Conservation (phyloP, 1,284 basidiomycete species). For the Apiotrichum brassicae region DNA sequence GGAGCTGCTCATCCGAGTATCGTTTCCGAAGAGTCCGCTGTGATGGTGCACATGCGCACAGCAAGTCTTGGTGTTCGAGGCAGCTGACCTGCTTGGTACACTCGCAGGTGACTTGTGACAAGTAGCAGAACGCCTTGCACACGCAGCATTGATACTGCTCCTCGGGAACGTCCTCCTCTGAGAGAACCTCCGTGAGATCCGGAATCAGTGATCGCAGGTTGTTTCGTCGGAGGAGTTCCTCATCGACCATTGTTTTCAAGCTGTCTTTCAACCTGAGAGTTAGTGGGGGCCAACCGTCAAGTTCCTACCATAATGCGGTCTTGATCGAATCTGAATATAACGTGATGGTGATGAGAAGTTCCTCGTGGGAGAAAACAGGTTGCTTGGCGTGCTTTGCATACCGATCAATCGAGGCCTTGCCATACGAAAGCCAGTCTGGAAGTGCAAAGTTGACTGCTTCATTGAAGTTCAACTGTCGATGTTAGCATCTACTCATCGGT, state of each 20-base stretch:
- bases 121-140: slow-evolving; percentile 93
- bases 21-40: slow-evolving; percentile 68
- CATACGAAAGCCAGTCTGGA: slow-evolving; percentile 87
- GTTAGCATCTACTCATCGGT: too few relatives aligned
- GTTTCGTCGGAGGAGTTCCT: slow-evolving; percentile 67
- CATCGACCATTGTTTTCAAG: slow-evolving; percentile 79
- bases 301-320: slow-evolving; percentile 77
- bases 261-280: slow-evolving; percentile 66
- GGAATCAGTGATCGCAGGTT: slow-evolving; percentile 50
- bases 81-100: slow-evolving; percentile 75
- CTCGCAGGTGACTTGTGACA: slow-evolving; percentile 79
- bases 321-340: slow-evolving; percentile 88
- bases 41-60: slow-evolving; percentile 63
- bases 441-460: slow-evolving; percentile 99
- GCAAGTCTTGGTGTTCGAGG: slow-evolving; percentile 70
- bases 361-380: slow-evolving; percentile 97
- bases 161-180: slow-evolving; percentile 75
- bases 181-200: slow-evolving; percentile 61
- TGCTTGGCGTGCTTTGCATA: slow-evolving; percentile 85
- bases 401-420: slow-evolving; percentile 76
- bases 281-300: neutral
- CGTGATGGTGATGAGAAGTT: slow-evolving; percentile 89
- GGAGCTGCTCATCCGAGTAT: slow-evolving; percentile 72
- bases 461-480: slow-evolving; percentile 84
- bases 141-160: slow-evolving; percentile 90